Evolutionary conservation across 176 grass and related monocot genomes (phyloP).

Genomic region (Secale cereale): DNA sequence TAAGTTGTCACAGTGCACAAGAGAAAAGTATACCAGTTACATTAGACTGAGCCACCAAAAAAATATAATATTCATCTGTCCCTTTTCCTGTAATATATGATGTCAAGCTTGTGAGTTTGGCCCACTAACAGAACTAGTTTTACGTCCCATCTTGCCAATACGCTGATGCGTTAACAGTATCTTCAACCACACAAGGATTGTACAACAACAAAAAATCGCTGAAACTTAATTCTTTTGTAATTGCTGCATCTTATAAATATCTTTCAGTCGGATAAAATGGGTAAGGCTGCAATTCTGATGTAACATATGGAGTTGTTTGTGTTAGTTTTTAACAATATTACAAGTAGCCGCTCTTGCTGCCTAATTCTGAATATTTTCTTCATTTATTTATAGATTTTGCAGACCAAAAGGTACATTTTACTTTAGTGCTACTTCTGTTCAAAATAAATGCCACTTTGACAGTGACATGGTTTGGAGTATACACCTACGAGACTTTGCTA

Average conservation of each 20-base stretch:
- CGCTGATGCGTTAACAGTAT: not conserved
- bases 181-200: not conserved
- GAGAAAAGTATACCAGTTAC: not conserved
- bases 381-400: constrained; percentile 11
- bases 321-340: not conserved
- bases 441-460: not conserved
- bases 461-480: not conserved
- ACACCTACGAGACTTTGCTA: not conserved
- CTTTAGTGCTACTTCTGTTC: not conserved
- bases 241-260: not conserved
- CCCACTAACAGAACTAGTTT: not conserved
- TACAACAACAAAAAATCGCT: not conserved
- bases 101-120: too few species aligned
- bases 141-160: not conserved
- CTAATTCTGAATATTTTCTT: not conserved
- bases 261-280: not conserved
- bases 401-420: not conserved
- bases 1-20: not conserved
- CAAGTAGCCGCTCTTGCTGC: not conserved
- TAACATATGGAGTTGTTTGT: not conserved
- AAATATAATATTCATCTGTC: not conserved
- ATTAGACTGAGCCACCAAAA: not conserved
- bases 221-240: not conserved
- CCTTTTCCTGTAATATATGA: not conserved
- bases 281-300: not conserved